phyloP scores from a whole-genome alignment of 345 rosid species.

The Salix viminalis region DNA sequence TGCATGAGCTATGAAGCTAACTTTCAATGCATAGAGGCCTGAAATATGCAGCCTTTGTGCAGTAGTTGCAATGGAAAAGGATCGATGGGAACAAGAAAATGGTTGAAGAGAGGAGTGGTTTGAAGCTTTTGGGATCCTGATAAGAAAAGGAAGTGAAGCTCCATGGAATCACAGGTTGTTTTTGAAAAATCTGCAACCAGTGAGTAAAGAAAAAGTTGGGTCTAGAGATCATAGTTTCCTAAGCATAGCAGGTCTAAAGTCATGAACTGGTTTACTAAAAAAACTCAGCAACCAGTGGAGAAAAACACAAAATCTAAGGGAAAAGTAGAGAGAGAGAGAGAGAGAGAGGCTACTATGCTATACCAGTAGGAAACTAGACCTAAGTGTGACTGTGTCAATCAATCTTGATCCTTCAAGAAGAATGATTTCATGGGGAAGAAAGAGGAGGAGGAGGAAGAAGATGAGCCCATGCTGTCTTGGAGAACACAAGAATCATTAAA shows the following conservation, averaged over 20 bases:
- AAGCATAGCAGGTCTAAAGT: neutral
- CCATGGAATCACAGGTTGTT: slow-evolving; percentile 29
- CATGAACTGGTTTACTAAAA: slow-evolving; percentile 18
- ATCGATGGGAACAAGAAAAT: neutral
- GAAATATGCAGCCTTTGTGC: slow-evolving; percentile 46
- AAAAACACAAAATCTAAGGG: neutral
- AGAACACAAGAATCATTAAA: slow-evolving; percentile 25
- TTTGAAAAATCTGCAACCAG: slow-evolving; percentile 42
- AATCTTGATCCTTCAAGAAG: slow-evolving; percentile 57
- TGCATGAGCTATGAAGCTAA: slow-evolving; percentile 14
- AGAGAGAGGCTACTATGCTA: neutral
- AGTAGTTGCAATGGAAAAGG: slow-evolving; percentile 10
- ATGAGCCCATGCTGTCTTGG: slow-evolving; percentile 23
- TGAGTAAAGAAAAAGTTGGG: neutral
- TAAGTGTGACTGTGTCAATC: slow-evolving; percentile 2
- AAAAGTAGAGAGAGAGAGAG: neutral
- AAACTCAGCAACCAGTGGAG: slow-evolving; percentile 28
- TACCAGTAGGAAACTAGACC: slow-evolving; percentile 4
- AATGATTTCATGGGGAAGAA: slow-evolving; percentile 54
- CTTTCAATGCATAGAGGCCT: slow-evolving; percentile 26
- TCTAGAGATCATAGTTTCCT: slow-evolving; percentile 1
- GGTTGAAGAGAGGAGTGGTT: neutral
- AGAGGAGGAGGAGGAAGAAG: slow-evolving; percentile 43
- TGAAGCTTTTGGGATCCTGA: neutral
- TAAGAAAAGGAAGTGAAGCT: neutral